phyloP scores from a whole-genome alignment of 208 protist genomes.

The Trypanosoma melophagium region DNA sequence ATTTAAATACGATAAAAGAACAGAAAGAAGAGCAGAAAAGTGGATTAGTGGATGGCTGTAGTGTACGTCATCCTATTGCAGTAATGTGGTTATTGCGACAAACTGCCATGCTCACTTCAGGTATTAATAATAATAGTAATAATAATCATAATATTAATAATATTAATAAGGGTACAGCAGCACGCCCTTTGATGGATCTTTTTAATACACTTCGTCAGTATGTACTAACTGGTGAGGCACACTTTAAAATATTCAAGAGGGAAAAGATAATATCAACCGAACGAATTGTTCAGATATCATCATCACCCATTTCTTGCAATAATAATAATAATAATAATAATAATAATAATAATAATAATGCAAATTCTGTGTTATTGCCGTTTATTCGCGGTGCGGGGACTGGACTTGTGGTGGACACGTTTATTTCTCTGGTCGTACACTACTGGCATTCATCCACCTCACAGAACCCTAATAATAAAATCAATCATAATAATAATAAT shows the following conservation, averaged over 20 bases:
- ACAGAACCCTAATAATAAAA: background rate
- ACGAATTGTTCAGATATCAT: background rate
- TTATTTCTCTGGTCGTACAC: slow-evolving; percentile 5
- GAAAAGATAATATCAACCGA: background rate
- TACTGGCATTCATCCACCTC: background rate
- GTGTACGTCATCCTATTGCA: too few species aligned
- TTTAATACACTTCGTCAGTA: slow-evolving; percentile 22
- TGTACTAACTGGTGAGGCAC: slow-evolving; percentile 18
- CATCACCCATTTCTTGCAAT: too few species aligned
- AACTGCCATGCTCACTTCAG: too few species aligned
- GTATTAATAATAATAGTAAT: background rate
- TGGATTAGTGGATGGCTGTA: too few species aligned
- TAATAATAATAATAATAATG: slow-evolving; percentile 6
- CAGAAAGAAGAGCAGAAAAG: background rate
- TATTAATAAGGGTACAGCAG: too few species aligned
- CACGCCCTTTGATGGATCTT: slow-evolving; percentile 9
- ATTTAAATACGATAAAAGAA: slow-evolving; percentile 10
- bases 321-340: too few species aligned
- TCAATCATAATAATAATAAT: background rate
- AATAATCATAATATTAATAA: background rate
- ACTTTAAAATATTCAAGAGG: background rate
- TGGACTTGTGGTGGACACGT: slow-evolving; percentile 21
- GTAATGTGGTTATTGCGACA: too few species aligned
- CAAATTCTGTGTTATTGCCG: background rate
- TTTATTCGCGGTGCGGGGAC: slow-evolving; percentile 15